A percentile compares a stretch with the other conserved stretches of the same genome.
Conservation (phyloP, 352 stramenopile species). For the Phytopythium montanum region DNA sequence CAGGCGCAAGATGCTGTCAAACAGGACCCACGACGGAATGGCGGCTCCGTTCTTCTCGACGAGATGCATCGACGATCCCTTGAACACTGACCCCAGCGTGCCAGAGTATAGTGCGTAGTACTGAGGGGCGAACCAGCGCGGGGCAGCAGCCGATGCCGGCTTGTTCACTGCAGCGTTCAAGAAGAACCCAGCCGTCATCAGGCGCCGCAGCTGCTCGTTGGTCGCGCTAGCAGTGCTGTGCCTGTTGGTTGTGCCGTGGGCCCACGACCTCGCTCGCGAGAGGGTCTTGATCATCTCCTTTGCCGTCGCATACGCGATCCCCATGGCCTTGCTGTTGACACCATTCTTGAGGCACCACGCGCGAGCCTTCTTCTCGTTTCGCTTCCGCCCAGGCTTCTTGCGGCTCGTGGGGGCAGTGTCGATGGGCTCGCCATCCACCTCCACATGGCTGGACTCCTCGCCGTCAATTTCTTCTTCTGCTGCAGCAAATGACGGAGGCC, state of each 20-base stretch:
- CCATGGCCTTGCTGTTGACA: constrained; percentile 22
- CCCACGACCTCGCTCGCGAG: constrained; percentile 1
- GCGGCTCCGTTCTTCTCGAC: not conserved
- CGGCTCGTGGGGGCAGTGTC: not conserved
- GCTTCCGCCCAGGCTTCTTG: constrained; percentile 4
- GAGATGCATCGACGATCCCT: not conserved
- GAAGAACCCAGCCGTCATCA: constrained; percentile 18
- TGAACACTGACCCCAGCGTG: not conserved
- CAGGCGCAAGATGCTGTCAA: not conserved
- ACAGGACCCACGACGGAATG: not conserved
- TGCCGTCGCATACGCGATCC: constrained; percentile 9
- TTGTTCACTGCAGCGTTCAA: constrained; percentile 19
- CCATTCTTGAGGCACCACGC: constrained; percentile 17
- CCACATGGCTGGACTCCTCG: not conserved
- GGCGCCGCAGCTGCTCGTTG: constrained; percentile 1
- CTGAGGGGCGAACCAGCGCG: not conserved
- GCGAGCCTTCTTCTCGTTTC: constrained; percentile 10
- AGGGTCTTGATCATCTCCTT: constrained; percentile 5
- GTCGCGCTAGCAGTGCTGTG: not conserved
- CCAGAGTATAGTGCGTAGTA: not conserved
- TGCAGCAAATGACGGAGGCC: no score
- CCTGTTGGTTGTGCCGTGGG: not conserved
- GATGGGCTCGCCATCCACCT: not conserved
- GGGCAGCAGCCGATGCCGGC: not conserved
- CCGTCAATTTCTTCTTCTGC: no score